Conservation (phyloP, 2,329 filamentous ascomycete species). For the Sporothrix luriei region DNA sequence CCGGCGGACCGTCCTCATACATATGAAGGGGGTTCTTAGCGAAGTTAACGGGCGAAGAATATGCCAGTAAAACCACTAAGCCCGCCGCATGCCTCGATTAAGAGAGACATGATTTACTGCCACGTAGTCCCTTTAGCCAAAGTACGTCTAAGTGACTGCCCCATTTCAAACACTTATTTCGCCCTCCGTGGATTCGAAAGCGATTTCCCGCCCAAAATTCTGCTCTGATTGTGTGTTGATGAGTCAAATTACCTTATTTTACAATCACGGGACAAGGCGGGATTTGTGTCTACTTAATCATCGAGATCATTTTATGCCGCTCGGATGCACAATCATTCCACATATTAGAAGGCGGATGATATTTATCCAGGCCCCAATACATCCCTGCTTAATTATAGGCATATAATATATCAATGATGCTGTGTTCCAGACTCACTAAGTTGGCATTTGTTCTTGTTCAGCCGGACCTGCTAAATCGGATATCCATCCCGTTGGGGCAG, state of each 20-base stretch:
- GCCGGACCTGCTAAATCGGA: constrained; percentile 22
- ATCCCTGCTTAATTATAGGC: background rate
- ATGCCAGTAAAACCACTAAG: too few species aligned
- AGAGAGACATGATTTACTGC: background rate
- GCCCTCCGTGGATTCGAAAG: background rate
- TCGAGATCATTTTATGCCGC: constrained; percentile 7
- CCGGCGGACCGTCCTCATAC: constrained; percentile 2
- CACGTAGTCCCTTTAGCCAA: constrained; percentile 27
- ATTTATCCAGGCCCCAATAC: constrained; percentile 10
- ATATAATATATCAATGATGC: background rate
- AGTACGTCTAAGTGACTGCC: constrained; percentile 5
- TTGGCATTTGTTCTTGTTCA: background rate
- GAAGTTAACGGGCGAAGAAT: too few species aligned
- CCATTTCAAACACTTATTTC: background rate
- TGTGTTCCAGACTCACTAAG: constrained; percentile 14
- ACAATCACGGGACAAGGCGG: background rate
- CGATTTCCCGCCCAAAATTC: background rate
- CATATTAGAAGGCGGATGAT: background rate
- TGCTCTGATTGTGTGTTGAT: background rate
- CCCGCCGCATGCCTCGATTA: background rate
- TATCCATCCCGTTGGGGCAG: constrained; percentile 8
- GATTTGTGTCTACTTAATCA: background rate
- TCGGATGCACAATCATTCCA: background rate
- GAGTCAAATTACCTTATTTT: too few species aligned
- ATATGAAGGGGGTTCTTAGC: background rate